Evolutionary conservation across 257 asterid species (phyloP), one percentile per base, ranked within the genome.

Genomic region (Fraxinus anomala): DNA sequence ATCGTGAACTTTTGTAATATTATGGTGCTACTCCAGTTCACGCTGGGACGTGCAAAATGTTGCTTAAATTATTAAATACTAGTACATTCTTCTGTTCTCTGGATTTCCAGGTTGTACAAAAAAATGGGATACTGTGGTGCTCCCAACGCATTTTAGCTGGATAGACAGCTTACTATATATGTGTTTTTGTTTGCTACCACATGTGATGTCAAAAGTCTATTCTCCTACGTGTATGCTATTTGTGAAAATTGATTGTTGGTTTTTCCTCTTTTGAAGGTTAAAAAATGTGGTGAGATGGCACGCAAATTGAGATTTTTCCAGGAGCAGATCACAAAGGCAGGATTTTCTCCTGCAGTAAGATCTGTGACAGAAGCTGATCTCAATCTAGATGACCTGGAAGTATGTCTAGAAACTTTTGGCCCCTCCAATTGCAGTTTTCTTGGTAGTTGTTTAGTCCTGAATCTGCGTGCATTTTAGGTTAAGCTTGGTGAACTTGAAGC

Each of bases 281-380:
- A 92, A 92, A 87, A 97, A 87, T 91, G 94, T 68, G 98, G 97
- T 82, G 99, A 96, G 89, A 92, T 96, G 99, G 98, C 98, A 73
- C 98, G 98, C 40, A 92, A 96, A 76, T 82, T 96, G 79, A 91
- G 98, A 70, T 90, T 93, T 83, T 92, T 96, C 69, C 92, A 87
- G 73, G 98, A 94, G 59, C 99, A 96, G 86, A 96, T 96, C 91
- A 81, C 84, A 19, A 96, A 88, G 82, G 96, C 97, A 34, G 99
- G 97, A n/a, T 69, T 92, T 86, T 79, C 86, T 30, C 87, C 94
- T 83, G 85, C 92, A 68, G 77, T 76, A 61, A 70, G 72, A 59
- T 83, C 92, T 72, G 77, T 9, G 76, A 68, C 88, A 54, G 89
- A 82, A 80, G 76, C 82, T 66, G 86, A 83, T 81, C 68, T 87